Base-by-base conservation (phyloP, 441 rosid species). In the Brassica balearica region DNA sequence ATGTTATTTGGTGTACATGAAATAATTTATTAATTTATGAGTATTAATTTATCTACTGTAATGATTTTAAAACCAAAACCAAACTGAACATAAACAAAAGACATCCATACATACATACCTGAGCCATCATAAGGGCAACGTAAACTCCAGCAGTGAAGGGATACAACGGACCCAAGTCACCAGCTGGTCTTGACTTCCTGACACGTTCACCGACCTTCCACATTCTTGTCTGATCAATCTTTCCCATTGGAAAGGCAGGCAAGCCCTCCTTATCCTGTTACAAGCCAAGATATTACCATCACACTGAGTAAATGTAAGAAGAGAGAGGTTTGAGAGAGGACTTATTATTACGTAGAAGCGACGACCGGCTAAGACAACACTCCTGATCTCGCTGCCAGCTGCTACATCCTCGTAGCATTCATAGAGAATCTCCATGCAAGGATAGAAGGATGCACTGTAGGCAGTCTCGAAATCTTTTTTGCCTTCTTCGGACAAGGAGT, bases 381-480 rank as follows among this genome's bases (percentile, higher is more conserved):
- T 89, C 29, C 89, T 84, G 69, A 94, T 91, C 83, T 94, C 98
- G 71, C 89, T 95, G 19, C 98, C 95, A 77, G 81, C 74, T 9
- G 96, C 97, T 17, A 94, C 97, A 82, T 94, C 98, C 79, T 94
- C 98, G 72, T 92, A 92, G 82, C 97, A 94, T 81, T 92, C 98
- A 15, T 91, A 91, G 74, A 94, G 79, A 62, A 94, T 92, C 67
- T 94, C 98, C 98, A 91, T 94, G 79, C 97, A 91, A 19, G 98
- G 97, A 77, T 92, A 92, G 81, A 72, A 94, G 0, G 98, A 91
- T 12, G 98, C 94, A 82, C 97, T 91, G 69, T 94, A 94, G 19
- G 97, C 97, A 71, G 85, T 83, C 88, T 90, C 97, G 2, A 95
- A 95, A 7, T 84, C 92, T 81, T 77, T 89, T 80, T 89, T 91